Percentiles rank a stretch among this genome's conserved stretches.
Conservation (phyloP, 148 eudicot species). For the Cornus suecica region DNA sequence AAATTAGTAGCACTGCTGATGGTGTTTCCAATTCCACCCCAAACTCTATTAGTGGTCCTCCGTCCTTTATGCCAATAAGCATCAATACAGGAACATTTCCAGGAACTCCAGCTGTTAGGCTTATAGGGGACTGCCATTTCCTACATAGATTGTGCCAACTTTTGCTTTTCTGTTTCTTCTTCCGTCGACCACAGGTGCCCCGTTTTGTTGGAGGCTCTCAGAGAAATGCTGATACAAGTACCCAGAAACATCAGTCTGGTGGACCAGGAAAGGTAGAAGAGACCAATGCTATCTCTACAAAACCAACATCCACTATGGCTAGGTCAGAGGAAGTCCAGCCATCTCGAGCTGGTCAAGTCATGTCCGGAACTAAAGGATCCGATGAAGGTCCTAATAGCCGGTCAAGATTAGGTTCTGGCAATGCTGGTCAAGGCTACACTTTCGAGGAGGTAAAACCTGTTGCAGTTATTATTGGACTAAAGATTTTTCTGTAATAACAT, state of each 20-base stretch:
- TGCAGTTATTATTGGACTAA: neutral
- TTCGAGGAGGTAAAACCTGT: constrained; percentile 73
- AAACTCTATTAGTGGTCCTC: constrained; percentile 66
- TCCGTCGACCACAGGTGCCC: constrained; percentile 68
- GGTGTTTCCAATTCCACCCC: constrained; percentile 69
- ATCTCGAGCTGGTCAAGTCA: constrained; percentile 50
- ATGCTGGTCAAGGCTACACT: constrained; percentile 99
- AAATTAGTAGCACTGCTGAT: constrained; percentile 87
- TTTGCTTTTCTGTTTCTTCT: constrained; percentile 90
- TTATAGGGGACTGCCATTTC: constrained; percentile 93
- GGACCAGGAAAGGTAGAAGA: constrained; percentile 74
- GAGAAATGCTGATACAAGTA: constrained; percentile 58
- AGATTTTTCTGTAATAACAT: neutral
- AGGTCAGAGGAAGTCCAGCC: constrained; percentile 51
- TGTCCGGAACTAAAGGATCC: constrained; percentile 59
- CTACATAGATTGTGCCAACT: constrained; percentile 95
- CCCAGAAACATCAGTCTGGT: constrained; percentile 62
- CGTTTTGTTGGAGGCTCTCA: constrained; percentile 64
- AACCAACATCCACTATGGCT: constrained; percentile 38
- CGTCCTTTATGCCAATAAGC: constrained; percentile 92
- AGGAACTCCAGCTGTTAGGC: constrained; percentile 99
- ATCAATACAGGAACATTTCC: constrained; percentile 98
- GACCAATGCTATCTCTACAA: constrained; percentile 40
- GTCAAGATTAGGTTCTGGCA: constrained; percentile 83
- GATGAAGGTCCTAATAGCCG: constrained; percentile 76